phyloP scores from a whole-genome alignment of 345 rosid species.

The Theobroma cacao region DNA sequence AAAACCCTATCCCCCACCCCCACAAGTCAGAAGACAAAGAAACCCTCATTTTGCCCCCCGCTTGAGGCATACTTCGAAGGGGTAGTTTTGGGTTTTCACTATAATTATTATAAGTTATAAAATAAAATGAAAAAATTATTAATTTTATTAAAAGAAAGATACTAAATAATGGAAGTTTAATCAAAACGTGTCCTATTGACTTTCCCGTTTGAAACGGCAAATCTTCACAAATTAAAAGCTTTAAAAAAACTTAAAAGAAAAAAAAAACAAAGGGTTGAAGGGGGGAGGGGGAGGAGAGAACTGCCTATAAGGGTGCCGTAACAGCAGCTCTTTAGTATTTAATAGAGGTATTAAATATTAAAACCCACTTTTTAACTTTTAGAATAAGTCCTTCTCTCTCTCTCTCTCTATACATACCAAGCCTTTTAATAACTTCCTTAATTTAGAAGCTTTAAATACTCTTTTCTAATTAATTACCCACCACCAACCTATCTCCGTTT shows the following conservation, averaged over 20 bases:
- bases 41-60: not conserved
- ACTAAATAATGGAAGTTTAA: not conserved
- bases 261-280: not conserved
- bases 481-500: not conserved
- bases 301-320: constrained; percentile 30
- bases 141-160: not conserved
- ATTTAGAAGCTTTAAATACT: not conserved
- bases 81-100: constrained; percentile 14
- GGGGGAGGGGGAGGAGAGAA: not conserved
- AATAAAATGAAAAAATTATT: not conserved
- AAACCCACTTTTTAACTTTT: not conserved
- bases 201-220: constrained; percentile 39
- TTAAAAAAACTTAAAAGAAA: not conserved
- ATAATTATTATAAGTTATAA: no score
- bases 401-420: no score
- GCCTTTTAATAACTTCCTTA: not conserved
- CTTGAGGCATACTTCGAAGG: not conserved
- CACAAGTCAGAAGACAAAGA: not conserved
- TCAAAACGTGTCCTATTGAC: constrained; percentile 27
- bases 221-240: not conserved
- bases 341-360: constrained; percentile 4
- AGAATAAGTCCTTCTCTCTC: not conserved
- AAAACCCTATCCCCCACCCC: constrained; percentile 15
- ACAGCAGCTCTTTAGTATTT: constrained; percentile 15
- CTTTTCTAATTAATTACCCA: not conserved